Conservation (phyloP, 2,329 filamentous ascomycete genomes). For the Fusarium protoensiforme region DNA sequence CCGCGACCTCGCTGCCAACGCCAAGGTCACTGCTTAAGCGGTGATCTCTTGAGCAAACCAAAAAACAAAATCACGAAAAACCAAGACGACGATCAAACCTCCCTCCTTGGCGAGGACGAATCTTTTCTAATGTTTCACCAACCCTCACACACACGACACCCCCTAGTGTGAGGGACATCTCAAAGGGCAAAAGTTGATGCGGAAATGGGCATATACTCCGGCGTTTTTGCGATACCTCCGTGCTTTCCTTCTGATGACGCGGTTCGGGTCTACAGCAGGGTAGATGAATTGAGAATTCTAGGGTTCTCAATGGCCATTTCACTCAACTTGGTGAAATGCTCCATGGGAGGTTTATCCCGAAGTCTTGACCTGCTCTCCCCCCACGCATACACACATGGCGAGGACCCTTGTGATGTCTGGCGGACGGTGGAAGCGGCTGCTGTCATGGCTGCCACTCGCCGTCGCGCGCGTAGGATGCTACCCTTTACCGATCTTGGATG, state of each 20-base stretch:
- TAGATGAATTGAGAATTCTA: conserved; percentile 58
- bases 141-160: conserved; percentile 19
- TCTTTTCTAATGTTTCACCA: conserved; percentile 29
- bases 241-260: conserved; percentile 40
- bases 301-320: conserved; percentile 79
- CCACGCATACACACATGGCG: conserved; percentile 27
- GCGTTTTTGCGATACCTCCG: conserved; percentile 50
- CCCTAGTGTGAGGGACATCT: conserved; percentile 19
- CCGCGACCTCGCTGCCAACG: conserved; percentile 80
- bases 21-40: conserved; percentile 70
- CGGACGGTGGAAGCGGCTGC: conserved; percentile 9
- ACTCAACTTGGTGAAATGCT: conserved; percentile 73
- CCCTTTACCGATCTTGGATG: conserved; percentile 7
- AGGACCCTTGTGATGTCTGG: conserved; percentile 27
- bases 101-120: conserved; percentile 36
- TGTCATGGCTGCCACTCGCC: not conserved
- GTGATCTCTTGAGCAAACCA: conserved; percentile 33
- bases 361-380: conserved; percentile 54
- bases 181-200: conserved; percentile 43
- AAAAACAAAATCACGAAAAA: conserved; percentile 33
- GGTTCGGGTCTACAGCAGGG: conserved; percentile 50
- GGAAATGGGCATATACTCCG: conserved; percentile 53
- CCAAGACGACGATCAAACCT: conserved; percentile 34
- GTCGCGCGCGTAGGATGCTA: conserved; percentile 29
- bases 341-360: conserved; percentile 82